Conservation (phyloP, 495 filamentous ascomycete species). For the Penicillium subrubescens region DNA sequence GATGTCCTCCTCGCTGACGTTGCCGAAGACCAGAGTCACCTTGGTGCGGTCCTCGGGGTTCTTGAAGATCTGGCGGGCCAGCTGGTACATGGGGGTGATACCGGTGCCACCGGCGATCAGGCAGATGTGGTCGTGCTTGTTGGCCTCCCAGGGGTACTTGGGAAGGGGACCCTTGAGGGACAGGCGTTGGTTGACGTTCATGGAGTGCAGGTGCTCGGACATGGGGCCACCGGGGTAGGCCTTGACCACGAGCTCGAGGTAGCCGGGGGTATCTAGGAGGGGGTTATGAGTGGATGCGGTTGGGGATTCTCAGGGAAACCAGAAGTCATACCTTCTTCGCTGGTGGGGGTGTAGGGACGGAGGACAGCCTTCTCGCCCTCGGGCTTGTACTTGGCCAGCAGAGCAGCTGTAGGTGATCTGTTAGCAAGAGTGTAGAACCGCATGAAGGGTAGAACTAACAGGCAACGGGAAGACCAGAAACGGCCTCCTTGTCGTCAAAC, state of each 20-base stretch:
- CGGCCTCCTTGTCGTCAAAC: conserved; percentile 79
- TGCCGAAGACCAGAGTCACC: conserved; percentile 91
- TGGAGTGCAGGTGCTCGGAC: conserved; percentile 81
- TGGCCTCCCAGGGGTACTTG: conserved; percentile 88
- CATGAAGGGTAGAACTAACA: conserved; percentile 45
- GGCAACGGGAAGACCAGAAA: conserved; percentile 77
- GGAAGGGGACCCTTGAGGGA: conserved; percentile 93
- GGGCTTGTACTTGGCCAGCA: conserved; percentile 86
- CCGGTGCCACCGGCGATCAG: conserved; percentile 94
- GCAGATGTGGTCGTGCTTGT: conserved; percentile 94
- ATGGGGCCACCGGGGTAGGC: conserved; percentile 87
- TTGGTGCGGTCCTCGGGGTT: conserved; percentile 96
- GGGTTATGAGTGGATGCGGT: background rate
- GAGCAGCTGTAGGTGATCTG: conserved; percentile 54
- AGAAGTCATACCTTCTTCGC: conserved; percentile 69
- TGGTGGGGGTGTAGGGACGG: conserved; percentile 89
- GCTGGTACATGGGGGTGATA: conserved; percentile 93
- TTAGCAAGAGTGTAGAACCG: conserved; percentile 4
- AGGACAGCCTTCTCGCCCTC: conserved; percentile 79
- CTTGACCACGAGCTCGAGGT: conserved; percentile 90
- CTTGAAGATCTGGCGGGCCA: conserved; percentile 82
- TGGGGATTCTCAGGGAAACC: background rate
- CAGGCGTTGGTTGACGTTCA: conserved; percentile 77
- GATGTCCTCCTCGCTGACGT: conserved; percentile 83
- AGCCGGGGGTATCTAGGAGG: conserved; percentile 64